Base-by-base conservation (phyloP, 129 eudicot species). In the Smallanthus sonchifolius region DNA sequence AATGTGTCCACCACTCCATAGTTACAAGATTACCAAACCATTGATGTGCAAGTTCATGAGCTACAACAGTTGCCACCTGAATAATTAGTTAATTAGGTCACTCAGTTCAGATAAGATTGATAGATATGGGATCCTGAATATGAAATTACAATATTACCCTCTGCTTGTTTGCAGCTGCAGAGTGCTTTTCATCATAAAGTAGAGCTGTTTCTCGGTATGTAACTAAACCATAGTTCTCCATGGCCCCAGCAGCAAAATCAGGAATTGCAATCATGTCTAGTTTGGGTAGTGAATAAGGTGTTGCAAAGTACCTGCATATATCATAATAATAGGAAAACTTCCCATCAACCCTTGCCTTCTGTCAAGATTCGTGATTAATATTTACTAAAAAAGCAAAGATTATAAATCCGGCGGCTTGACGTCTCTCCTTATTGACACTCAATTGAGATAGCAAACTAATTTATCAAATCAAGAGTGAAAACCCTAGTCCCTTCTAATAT, bases 11-110 rank as follows among this genome's bases (percentile, higher is more conserved):
- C 99, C 99, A 95, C 73, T 95, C 99, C 97, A 95, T 91, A 0
- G 99, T 91, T 43, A 95, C 99, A 71, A 95, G 97, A 87, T 95
- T 95, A 51, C 99, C 99, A 79, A 95, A 95, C 99, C 99, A 95
- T 76, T 95, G 99, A 67, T 95, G 99, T 48, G 97, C 97, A 80
- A 95, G 91, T 81, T 95, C 99, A 87, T 95, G 99, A 71, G 99
- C 97, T 51, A 95, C 96, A 71, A 89, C 96, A 74, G 86, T 84
- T 63, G 98, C 92, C 76, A 92, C 98, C 98, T 92, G 83, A 65
- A 83, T 37, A 45, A 16, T 36, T 24, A 65, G 48, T 42, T 54
- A 73, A 70, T 43, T 54, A 14, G 19, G 24, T 74, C 8, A 64
- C 44, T 63, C 13, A 37, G 1, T 67, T 73, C 6, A 44, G 49